phyloP scores from a whole-genome alignment of 495 filamentous ascomycete genomes.

The Tuber microsphaerosporum region DNA sequence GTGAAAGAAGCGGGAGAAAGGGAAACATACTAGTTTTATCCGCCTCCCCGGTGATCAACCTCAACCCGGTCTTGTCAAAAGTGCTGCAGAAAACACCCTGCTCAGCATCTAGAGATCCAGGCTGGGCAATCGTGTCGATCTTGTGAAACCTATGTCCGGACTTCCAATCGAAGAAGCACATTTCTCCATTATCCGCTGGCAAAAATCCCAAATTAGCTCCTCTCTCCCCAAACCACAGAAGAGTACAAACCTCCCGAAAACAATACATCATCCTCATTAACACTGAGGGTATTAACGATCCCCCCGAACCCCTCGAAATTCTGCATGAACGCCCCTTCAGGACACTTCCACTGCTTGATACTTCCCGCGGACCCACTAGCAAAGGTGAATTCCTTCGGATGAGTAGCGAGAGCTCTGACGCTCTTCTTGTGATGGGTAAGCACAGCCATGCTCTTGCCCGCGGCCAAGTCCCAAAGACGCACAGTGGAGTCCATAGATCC shows the following conservation, averaged over 20 bases:
- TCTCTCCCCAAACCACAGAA: background rate
- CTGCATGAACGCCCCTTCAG: constrained; percentile 97
- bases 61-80: constrained; percentile 79
- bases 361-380: constrained; percentile 80
- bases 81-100: constrained; percentile 86
- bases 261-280: constrained; percentile 89
- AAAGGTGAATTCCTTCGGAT: constrained; percentile 95
- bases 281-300: constrained; percentile 88
- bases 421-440: constrained; percentile 98
- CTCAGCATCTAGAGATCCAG: constrained; percentile 88
- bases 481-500: constrained; percentile 87
- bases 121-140: constrained; percentile 83
- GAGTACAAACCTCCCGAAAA: constrained; percentile 67
- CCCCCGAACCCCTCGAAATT: constrained; percentile 96
- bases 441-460: constrained; percentile 90
- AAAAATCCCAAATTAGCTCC: constrained; percentile 9
- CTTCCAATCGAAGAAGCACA: constrained; percentile 99
- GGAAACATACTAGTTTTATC: constrained; percentile 74
- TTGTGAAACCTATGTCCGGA: constrained; percentile 84
- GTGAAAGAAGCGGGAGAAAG: background rate
- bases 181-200: constrained; percentile 76
- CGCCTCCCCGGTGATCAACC: constrained; percentile 87
- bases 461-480: constrained; percentile 91
- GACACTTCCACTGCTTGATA: constrained; percentile 99
- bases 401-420: constrained; percentile 74